Evolutionary conservation across 1,284 basidiomycete genomes (phyloP).

Genomic region (Grifola frondosa): DNA sequence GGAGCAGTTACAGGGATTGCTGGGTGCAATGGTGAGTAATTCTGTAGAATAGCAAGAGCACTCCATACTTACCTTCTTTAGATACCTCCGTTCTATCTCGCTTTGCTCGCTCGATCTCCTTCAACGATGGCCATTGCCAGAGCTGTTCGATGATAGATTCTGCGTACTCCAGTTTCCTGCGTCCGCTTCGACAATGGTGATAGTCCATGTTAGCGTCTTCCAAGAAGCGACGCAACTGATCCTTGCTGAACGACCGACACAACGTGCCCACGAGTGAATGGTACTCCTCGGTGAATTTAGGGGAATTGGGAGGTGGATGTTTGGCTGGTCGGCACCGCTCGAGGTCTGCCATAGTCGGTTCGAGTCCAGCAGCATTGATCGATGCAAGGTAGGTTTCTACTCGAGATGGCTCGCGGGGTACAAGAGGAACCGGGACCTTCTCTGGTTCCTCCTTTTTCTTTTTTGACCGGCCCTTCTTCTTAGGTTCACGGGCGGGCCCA

Average conservation of each 20-base stretch:
- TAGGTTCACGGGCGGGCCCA: too few relatives aligned
- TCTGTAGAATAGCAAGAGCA: not conserved
- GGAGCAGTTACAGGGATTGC: constrained; percentile 55
- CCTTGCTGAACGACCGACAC: constrained; percentile 60
- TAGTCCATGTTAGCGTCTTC: constrained; percentile 43
- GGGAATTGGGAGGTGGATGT: constrained; percentile 39
- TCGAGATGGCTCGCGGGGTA: constrained; percentile 24
- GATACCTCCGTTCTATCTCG: constrained; percentile 53
- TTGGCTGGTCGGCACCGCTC: constrained; percentile 47
- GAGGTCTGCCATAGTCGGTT: constrained; percentile 54
- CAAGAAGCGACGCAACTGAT: constrained; percentile 58
- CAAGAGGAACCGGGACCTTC: constrained; percentile 5
- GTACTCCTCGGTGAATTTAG: constrained; percentile 54
- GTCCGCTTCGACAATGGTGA: constrained; percentile 30
- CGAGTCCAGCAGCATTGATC: constrained; percentile 42
- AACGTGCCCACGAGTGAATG: constrained; percentile 48
- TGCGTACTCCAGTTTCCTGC: constrained; percentile 49
- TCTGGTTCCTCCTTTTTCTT: not conserved
- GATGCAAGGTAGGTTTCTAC: constrained; percentile 56
- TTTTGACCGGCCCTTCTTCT: too few relatives aligned
- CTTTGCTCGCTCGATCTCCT: constrained; percentile 47
- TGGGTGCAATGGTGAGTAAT: constrained; percentile 26
- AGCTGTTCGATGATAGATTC: constrained; percentile 58
- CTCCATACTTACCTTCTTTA: constrained; percentile 44
- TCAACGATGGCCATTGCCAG: constrained; percentile 68